Evolutionary conservation across 2,329 filamentous ascomycete genomes (phyloP).

Genomic region (Sporothrix schenckii): DNA sequence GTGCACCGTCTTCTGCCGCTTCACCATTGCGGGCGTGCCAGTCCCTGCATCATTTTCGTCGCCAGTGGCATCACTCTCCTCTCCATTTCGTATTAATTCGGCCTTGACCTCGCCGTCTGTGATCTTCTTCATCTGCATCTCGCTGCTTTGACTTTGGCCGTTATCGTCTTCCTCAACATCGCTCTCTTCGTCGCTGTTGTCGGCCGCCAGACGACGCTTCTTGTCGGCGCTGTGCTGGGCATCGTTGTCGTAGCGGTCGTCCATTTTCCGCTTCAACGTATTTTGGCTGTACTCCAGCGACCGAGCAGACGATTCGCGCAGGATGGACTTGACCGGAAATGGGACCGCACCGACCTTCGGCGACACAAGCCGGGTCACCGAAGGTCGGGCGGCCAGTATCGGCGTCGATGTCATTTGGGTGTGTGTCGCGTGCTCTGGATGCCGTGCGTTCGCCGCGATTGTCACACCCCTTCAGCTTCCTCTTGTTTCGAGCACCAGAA

Average conservation of each 20-base stretch:
- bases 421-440: slow-evolving; percentile 15
- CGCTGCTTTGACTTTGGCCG: too few species aligned
- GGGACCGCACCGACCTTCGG: slow-evolving; percentile 20
- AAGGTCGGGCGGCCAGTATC: slow-evolving; percentile 14
- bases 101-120: not conserved
- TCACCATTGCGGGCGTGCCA: slow-evolving; percentile 46
- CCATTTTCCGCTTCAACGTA: slow-evolving; percentile 32
- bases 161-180: slow-evolving; percentile 1
- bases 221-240: slow-evolving; percentile 19
- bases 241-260: slow-evolving; percentile 28
- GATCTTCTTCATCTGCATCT: not conserved
- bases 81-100: not conserved
- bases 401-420: slow-evolving; percentile 30
- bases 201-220: slow-evolving; percentile 13
- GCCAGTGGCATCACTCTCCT: slow-evolving; percentile 17
- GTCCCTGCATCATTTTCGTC: not conserved
- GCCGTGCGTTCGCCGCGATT: not conserved
- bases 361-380: slow-evolving; percentile 9
- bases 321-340: slow-evolving; percentile 35
- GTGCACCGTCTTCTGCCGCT: slow-evolving; percentile 58
- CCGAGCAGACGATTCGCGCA: slow-evolving; percentile 23
- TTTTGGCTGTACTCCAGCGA: not conserved
- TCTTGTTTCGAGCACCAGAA: not conserved
- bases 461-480: slow-evolving; percentile 7
- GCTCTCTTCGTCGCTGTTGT: slow-evolving; percentile 7